Percentiles rank a stretch among this genome's conserved stretches.
Conservation (phyloP, 2,329 filamentous ascomycete genomes). For the Fusarium sp. region DNA sequence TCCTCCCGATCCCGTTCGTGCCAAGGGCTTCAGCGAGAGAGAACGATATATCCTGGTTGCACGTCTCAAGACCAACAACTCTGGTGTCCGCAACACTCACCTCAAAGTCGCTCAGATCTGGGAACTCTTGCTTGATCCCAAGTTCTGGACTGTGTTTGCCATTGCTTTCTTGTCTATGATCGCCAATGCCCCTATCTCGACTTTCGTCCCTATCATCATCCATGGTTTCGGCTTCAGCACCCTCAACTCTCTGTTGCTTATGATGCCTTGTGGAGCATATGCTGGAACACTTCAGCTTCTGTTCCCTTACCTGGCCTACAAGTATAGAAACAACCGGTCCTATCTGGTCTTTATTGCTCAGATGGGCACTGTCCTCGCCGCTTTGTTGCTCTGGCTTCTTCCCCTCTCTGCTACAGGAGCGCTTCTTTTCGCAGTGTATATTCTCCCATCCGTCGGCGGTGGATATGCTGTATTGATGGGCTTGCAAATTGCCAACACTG, state of each 20-base stretch:
- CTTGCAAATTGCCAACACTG: constrained; percentile 56
- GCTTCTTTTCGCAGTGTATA: constrained; percentile 57
- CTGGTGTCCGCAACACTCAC: constrained; percentile 52
- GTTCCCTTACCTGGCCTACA: constrained; percentile 51
- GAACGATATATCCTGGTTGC: constrained; percentile 43
- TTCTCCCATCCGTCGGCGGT: constrained; percentile 54
- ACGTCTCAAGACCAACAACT: constrained; percentile 45
- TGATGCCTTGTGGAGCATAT: constrained; percentile 46
- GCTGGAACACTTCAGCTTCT: constrained; percentile 50
- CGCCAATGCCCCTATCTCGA: constrained; percentile 54
- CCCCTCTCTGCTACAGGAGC: constrained; percentile 44
- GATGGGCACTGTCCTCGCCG: constrained; percentile 49
- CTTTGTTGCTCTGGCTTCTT: constrained; percentile 29
- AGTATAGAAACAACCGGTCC: constrained; percentile 44
- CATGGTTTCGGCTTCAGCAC: constrained; percentile 54
- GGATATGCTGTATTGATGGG: constrained; percentile 57
- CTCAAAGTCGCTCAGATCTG: constrained; percentile 54
- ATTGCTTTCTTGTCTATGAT: constrained; percentile 50
- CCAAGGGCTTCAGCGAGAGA: constrained; percentile 39
- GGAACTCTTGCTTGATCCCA: constrained; percentile 46
- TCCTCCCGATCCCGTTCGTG: constrained; percentile 51
- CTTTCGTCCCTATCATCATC: constrained; percentile 56
- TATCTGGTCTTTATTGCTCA: constrained; percentile 52
- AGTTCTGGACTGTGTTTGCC: constrained; percentile 52
- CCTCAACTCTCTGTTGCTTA: constrained; percentile 52